phyloP scores from a whole-genome alignment of 257 asterid species.

The Avicennia marina region DNA sequence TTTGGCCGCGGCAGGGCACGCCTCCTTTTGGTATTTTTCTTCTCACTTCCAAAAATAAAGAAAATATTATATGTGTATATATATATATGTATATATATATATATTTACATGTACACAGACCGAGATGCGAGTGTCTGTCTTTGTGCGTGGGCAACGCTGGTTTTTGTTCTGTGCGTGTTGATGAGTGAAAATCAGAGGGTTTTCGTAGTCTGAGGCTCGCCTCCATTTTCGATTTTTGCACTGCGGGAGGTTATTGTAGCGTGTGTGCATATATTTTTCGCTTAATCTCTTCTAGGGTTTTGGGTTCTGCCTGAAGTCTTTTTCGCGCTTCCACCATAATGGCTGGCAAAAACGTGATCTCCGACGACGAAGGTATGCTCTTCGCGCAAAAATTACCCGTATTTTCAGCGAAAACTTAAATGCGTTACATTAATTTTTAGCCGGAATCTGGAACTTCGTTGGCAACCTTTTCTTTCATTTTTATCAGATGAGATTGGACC shows the following conservation, averaged over 20 bases:
- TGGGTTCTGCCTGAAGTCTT: constrained; percentile 15
- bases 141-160: no score
- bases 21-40: no score
- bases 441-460: background rate
- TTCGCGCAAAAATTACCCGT: background rate
- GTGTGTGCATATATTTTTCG: background rate
- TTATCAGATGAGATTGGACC: constrained; percentile 56
- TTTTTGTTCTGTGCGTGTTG: no score
- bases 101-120: no score
- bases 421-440: background rate
- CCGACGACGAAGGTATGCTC: constrained; percentile 77
- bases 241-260: background rate
- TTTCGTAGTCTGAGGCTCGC: constrained; percentile 19
- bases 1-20: no score
- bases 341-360: constrained; percentile 66
- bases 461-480: background rate
- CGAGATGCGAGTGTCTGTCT: no score
- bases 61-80: no score
- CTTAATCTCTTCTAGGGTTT: constrained; percentile 35
- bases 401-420: background rate
- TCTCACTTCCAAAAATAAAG: no score
- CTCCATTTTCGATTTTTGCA: constrained; percentile 7
- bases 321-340: constrained; percentile 24
- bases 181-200: constrained; percentile 17
- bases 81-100: no score